Percentiles rank a stretch among this genome's conserved stretches.
phyloP scores from a whole-genome alignment of 345 rosid species.

The Corchorus capsularis region DNA sequence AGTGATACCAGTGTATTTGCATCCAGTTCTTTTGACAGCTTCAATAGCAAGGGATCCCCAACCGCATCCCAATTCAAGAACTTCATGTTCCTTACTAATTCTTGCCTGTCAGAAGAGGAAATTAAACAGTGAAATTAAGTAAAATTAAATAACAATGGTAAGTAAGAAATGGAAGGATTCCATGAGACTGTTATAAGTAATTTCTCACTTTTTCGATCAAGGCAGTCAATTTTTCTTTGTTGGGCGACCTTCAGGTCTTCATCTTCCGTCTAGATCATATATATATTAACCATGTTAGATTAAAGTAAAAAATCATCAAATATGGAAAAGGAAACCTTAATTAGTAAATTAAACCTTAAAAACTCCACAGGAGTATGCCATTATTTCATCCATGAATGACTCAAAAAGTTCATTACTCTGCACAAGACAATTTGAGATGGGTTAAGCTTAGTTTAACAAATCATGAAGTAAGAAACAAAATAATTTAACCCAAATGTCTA shows the following conservation, averaged over 20 bases:
- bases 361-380: slow-evolving; percentile 85
- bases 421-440: neutral
- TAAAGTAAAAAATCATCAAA: neutral
- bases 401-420: slow-evolving; percentile 85
- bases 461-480: too few species aligned
- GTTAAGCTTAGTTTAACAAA: neutral
- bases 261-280: too few species aligned
- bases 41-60: slow-evolving; percentile 92
- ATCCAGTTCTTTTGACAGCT: slow-evolving; percentile 80
- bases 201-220: neutral
- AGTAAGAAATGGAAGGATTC: neutral
- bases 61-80: slow-evolving; percentile 90
- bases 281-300: too few species aligned
- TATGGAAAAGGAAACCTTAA: neutral
- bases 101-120: slow-evolving; percentile 43
- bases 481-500: too few species aligned
- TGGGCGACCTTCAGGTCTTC: too few species aligned
- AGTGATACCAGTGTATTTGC: slow-evolving; percentile 86
- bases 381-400: slow-evolving; percentile 72
- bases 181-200: neutral
- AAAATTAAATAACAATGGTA: slow-evolving; percentile 3
- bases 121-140: neutral
- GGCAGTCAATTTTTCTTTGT: too few species aligned
- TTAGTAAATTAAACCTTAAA: slow-evolving; percentile 53
- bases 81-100: slow-evolving; percentile 54